Evolutionary conservation across 2,329 filamentous ascomycete genomes (phyloP).

Genomic region (Neoscytalidium dimidiatum): DNA sequence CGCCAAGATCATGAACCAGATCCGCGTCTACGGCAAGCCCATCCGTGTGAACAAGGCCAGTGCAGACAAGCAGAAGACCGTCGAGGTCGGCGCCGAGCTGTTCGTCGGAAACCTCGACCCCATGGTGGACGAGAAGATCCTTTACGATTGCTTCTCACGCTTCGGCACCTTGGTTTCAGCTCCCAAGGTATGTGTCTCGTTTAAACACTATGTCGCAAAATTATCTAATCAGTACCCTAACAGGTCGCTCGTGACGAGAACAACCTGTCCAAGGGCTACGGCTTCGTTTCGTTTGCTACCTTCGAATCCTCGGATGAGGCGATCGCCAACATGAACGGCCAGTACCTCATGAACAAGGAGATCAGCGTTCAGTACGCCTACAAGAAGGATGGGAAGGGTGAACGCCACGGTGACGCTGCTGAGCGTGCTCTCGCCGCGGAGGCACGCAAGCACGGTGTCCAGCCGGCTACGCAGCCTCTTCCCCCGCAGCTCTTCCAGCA

Average conservation of each 20-base stretch:
- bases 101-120: conserved; percentile 95
- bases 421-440: conserved; percentile 89
- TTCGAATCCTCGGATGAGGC: conserved; percentile 94
- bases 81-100: conserved; percentile 93
- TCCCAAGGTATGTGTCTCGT: conserved; percentile 68
- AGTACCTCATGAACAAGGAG: conserved; percentile 96
- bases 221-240: background rate
- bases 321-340: conserved; percentile 88
- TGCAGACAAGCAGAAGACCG: conserved; percentile 90
- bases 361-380: conserved; percentile 97
- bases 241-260: conserved; percentile 79
- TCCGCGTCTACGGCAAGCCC: conserved; percentile 89
- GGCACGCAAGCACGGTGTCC: conserved; percentile 91
- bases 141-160: conserved; percentile 92
- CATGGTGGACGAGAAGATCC: conserved; percentile 91
- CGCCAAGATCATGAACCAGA: conserved; percentile 93
- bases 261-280: conserved; percentile 90
- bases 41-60: conserved; percentile 94
- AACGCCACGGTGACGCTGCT: conserved; percentile 91
- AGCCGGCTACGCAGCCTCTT: conserved; percentile 74
- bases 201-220: background rate
- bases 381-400: conserved; percentile 98
- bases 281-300: conserved; percentile 88
- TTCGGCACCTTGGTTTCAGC: conserved; percentile 83
- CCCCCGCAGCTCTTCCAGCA: conserved; percentile 68